Base-by-base conservation (phyloP, 2,329 filamentous ascomycete species). In the Endocalyx cinctus region DNA sequence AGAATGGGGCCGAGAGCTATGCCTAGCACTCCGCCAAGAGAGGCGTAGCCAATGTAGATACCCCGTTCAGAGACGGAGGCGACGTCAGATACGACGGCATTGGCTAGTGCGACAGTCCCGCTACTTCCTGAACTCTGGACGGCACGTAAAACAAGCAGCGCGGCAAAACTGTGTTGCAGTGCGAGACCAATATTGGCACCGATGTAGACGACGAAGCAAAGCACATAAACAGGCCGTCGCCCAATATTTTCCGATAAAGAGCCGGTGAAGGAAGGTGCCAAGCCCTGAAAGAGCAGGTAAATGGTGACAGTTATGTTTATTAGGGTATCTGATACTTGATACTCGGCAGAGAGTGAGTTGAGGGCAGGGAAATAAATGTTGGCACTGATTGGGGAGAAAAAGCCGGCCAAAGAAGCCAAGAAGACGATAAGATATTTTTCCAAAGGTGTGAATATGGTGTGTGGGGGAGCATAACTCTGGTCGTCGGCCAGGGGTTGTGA, bases 231-330 rank as follows among this genome's bases (percentile, higher is more conserved):
- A 0, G 58, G 59, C 5, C 62, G 54, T 10, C 62, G 54, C 4
- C 63, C 62, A 13, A 46, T 35, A 10, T 37, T 50, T 37, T 68
- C 65, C 0, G 63, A 58, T 8, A 23, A 8, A n/a, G 8, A 8
- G 8, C 8, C 20, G n/a, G n/a, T n/a, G 20, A 23, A 23, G 8
- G n/a, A 8, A 23, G 20, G 20, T n/a, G 20, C 20, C 20, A 23
- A 23, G 20, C 20, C 20, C 20, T 23, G 15, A 66, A 53, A 28
- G 45, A 62, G 60, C 52, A 72, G 48, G 38, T 72, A 74, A 4
- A 62, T 64, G 1, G 69, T 74, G 11, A 74, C 55, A 0, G 70
- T 72, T 37, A 73, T 51, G 41, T 73, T 71, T 43, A 72, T 62
- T 29, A 58, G 51, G 6, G 63, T 58, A 11, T 49, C 51, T 1